phyloP scores from a whole-genome alignment of 176 grass and related monocot genomes.

The Bromus sterilis region DNA sequence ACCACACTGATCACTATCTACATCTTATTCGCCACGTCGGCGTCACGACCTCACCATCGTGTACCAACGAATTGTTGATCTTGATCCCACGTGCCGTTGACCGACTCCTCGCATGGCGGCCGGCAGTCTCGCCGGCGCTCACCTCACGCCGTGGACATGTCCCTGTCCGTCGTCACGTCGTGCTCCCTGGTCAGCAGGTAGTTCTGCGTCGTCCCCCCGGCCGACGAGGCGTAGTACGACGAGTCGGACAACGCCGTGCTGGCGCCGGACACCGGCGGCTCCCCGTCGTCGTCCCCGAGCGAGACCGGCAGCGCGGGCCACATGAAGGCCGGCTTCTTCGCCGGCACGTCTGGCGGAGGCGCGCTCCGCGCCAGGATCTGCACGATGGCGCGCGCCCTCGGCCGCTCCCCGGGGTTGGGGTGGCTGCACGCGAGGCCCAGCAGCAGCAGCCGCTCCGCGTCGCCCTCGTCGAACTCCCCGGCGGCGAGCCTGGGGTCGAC shows the following conservation, averaged over 20 bases:
- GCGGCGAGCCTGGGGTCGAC: slow-evolving; percentile 37
- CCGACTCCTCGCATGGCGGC: background rate
- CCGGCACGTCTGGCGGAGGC: slow-evolving; percentile 38
- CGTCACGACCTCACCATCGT: background rate
- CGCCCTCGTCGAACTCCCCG: slow-evolving; percentile 27
- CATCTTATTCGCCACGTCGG: background rate
- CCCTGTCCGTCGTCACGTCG: slow-evolving; percentile 9
- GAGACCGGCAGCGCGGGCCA: slow-evolving; percentile 38
- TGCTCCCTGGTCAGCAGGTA: slow-evolving; percentile 25
- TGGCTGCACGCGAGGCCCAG: slow-evolving; percentile 87
- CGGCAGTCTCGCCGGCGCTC: background rate
- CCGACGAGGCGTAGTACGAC: slow-evolving; percentile 41
- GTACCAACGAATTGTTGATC: background rate
- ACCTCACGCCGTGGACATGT: slow-evolving; percentile 22
- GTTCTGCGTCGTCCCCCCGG: slow-evolving; percentile 37
- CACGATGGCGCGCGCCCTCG: slow-evolving; percentile 42
- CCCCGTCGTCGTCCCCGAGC: slow-evolving; percentile 11
- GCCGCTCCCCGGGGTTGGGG: slow-evolving; percentile 61
- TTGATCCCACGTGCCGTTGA: slow-evolving; percentile 3
- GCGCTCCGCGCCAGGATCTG: slow-evolving; percentile 40
- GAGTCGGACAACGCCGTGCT: slow-evolving; percentile 35
- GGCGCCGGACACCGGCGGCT: background rate
- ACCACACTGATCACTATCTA: background rate
- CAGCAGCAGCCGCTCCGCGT: slow-evolving; percentile 66
- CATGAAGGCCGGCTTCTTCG: slow-evolving; percentile 60